A percentile compares a stretch with the other conserved stretches of the same genome.
Evolutionary conservation across 345 rosid genomes (phyloP).

Genomic region (Isatis tinctoria): DNA sequence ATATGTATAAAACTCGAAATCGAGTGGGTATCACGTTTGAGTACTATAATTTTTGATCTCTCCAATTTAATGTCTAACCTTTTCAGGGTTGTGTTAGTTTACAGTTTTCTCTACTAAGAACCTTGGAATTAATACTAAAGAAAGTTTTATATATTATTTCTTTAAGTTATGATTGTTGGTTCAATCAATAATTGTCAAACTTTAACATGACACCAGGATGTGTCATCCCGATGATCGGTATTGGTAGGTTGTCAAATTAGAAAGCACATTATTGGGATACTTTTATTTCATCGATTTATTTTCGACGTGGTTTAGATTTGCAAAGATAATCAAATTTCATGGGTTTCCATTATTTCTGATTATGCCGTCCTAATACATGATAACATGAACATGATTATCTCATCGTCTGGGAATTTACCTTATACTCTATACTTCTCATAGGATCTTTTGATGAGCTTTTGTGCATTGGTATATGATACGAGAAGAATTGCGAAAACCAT

Average conservation of each 20-base stretch:
- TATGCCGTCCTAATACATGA: neutral
- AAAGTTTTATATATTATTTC: neutral
- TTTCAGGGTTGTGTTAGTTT: neutral
- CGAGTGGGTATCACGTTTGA: slow-evolving; percentile 26
- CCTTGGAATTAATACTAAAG: neutral
- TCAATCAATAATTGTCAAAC: neutral
- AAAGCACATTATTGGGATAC: neutral
- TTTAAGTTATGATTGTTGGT: neutral
- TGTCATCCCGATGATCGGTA: neutral
- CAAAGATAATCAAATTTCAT: neutral
- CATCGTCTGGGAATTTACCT: neutral
- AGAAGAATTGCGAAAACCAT: too few relatives aligned
- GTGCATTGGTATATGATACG: too few relatives aligned
- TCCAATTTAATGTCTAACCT: neutral
- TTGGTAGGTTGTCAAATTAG: neutral
- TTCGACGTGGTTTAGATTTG: neutral
- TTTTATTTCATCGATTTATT: neutral
- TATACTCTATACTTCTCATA: neutral
- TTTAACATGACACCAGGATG: neutral
- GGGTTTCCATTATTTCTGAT: neutral
- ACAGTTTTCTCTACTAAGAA: neutral
- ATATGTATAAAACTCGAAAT: neutral
- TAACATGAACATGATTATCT: neutral
- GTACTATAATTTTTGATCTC: neutral
- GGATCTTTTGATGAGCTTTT: too few relatives aligned